These are phyloP conservation scores for Eucalyptus dawsonii DNA, from an alignment of 345 rosid species.

Conservation along the genomic window DNA sequence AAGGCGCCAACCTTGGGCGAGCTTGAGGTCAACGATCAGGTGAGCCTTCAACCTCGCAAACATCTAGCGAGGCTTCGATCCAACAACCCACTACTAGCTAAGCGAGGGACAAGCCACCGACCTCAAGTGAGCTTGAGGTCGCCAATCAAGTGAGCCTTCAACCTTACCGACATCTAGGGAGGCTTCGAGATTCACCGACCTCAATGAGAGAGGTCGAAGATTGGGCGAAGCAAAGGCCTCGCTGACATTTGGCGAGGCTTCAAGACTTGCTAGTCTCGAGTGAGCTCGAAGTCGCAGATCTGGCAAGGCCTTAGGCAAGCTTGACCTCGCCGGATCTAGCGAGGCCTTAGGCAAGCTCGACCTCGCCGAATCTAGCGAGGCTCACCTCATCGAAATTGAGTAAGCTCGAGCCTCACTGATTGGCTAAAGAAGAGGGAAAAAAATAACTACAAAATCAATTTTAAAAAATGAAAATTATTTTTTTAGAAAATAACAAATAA, in stretches of 20 bases:
- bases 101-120: rapidly evolving
- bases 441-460: too few species aligned
- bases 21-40: rapidly evolving
- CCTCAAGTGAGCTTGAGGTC: rapidly evolving
- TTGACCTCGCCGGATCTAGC: too few species aligned
- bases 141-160: rapidly evolving
- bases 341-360: too few species aligned
- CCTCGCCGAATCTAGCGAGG: rapidly evolving
- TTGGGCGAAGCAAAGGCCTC: too few species aligned
- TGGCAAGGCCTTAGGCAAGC: too few species aligned
- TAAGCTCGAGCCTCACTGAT: too few species aligned
- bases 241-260: too few species aligned
- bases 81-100: too few species aligned
- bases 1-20: rapidly evolving
- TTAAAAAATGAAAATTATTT: too few species aligned
- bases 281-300: rapidly evolving
- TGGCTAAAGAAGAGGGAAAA: rapidly evolving
- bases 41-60: rapidly evolving
- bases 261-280: rapidly evolving
- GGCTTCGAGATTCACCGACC: rapidly evolving
- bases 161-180: rapidly evolving
- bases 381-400: rapidly evolving
- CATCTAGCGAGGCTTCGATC: too few species aligned
- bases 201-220: too few species aligned
- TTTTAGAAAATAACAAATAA: too few species aligned